Conservation (phyloP, 768 basidiomycete species). For the Chlorophyllum brunneum region DNA sequence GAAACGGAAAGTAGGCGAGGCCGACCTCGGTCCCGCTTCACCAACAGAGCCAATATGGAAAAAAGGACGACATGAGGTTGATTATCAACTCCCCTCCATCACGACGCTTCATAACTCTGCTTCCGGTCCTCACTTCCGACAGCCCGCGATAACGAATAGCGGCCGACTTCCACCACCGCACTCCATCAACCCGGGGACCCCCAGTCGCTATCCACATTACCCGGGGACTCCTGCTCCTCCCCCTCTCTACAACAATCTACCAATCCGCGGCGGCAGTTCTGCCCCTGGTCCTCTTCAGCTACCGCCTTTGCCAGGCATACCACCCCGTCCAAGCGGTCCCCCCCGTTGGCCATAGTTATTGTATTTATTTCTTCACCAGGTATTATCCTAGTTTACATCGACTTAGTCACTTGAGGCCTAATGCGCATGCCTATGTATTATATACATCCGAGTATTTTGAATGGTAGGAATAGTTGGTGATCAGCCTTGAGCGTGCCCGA, state of each 20-base stretch:
- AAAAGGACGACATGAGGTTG: conserved; percentile 43
- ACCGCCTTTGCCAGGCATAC: conserved; percentile 21
- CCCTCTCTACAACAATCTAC: conserved; percentile 15
- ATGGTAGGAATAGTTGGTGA: conserved; percentile 2
- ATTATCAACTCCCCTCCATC: conserved; percentile 15
- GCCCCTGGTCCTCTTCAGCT: conserved; percentile 17
- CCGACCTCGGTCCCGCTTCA: conserved; percentile 38
- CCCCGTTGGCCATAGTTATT: conserved; percentile 15
- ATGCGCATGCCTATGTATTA: conserved; percentile 12
- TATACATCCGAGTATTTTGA: conserved; percentile 9
- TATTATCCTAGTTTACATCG: conserved; percentile 7
- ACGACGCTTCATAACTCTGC: conserved; percentile 3
- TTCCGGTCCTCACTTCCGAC: conserved; percentile 7
- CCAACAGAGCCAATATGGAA: conserved; percentile 74
- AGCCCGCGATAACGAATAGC: conserved; percentile 4
- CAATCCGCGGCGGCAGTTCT: conserved; percentile 16
- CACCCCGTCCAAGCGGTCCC: conserved; percentile 10
- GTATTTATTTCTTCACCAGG: conserved; percentile 3
- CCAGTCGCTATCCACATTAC: conserved; percentile 20
- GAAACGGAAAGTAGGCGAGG: conserved; percentile 60
- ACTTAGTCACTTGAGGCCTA: conserved; percentile 15
- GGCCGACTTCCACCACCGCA: conserved; percentile 15
- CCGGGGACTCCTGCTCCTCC: conserved; percentile 6
- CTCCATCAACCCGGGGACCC: conserved; percentile 7
- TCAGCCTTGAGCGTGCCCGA: not conserved